Evolutionary conservation across 345 rosid species (phyloP), one percentile per base, ranked within the genome.

Genomic region (Acer saccharum): DNA sequence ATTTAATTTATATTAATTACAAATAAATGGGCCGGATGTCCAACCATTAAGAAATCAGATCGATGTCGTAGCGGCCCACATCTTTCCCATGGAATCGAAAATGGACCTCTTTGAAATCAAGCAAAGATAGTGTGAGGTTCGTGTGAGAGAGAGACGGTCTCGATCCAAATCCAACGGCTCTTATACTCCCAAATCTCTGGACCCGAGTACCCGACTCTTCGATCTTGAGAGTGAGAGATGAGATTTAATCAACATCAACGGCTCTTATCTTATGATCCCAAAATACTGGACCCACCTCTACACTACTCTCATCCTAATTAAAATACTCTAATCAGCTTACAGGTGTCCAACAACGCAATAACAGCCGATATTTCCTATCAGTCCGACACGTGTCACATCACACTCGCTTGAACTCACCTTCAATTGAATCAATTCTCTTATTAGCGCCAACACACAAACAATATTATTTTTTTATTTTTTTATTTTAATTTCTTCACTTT

Each of bases 311-410:
- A 1, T 27, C 13, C 21, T 25, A 27, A 54, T 10, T 71, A 5
- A 44, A 35, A 4, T 0, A 4, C 21, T 46, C 4, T 25, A 50
- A 17, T 54, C 68, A 35, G 7, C 43, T 39, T 16, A 29, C 69
- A 25, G 72, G 48, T 65, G 63, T 75, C 54, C 43, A 9, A 35
- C 46, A 10, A 32, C 74, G 71, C 62, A 44, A 50, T 61, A 71
- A 61, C 41, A 14, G 82, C 85, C 79, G 1, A 67, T 66, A 29
- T n/a, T 21, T 7, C 43, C 83, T 81, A 69, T 14, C 20, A 1
- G 63, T 0, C 0, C 14, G 76, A 82, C 88, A 89, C 90, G 87
- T 85, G 90, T 74, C 84, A 72, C 27, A 25, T 61, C 57, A 75
- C 0, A 65, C 72, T 79, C 76, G 55, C 79, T 67, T 71, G 68